These are phyloP conservation scores for Polytolypa hystricis DNA, from an alignment of 2,329 filamentous ascomycete species.

Conservation along the genomic window DNA sequence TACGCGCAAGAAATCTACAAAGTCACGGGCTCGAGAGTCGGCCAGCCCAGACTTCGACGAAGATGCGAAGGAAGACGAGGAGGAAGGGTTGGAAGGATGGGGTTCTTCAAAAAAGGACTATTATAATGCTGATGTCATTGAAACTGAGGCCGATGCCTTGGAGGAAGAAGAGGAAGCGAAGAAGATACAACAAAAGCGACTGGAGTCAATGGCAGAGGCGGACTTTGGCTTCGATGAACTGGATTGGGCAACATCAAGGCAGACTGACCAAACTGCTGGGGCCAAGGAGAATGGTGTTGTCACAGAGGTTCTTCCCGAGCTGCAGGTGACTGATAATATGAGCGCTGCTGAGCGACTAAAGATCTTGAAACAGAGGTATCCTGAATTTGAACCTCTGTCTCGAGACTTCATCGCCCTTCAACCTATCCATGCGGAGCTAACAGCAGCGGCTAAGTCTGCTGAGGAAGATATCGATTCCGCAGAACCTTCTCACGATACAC, in stretches of 20 bases:
- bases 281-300: conserved; percentile 48
- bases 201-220: conserved; percentile 76
- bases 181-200: conserved; percentile 78
- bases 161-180: conserved; percentile 89
- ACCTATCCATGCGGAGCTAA: conserved; percentile 47
- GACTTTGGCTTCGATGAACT: conserved; percentile 90
- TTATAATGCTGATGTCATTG: conserved; percentile 74
- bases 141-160: conserved; percentile 62
- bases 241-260: conserved; percentile 61
- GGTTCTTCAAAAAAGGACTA: conserved; percentile 81
- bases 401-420: conserved; percentile 69
- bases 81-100: conserved; percentile 60
- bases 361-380: conserved; percentile 70
- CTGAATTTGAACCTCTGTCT: conserved; percentile 79
- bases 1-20: conserved; percentile 12
- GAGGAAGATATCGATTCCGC: conserved; percentile 27
- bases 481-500: conserved; percentile 26
- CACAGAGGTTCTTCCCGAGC: conserved; percentile 73
- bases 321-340: conserved; percentile 74
- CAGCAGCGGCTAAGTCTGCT: conserved; percentile 47
- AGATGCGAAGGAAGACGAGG: conserved; percentile 39
- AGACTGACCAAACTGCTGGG: conserved; percentile 37
- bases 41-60: conserved; percentile 16
- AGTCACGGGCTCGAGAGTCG: conserved; percentile 12
- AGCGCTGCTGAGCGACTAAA: conserved; percentile 59